A percentile compares a stretch with the other conserved stretches of the same genome.
Conservation (phyloP, 805 yeast genomes). For the Grigorovia humatica region DNA sequence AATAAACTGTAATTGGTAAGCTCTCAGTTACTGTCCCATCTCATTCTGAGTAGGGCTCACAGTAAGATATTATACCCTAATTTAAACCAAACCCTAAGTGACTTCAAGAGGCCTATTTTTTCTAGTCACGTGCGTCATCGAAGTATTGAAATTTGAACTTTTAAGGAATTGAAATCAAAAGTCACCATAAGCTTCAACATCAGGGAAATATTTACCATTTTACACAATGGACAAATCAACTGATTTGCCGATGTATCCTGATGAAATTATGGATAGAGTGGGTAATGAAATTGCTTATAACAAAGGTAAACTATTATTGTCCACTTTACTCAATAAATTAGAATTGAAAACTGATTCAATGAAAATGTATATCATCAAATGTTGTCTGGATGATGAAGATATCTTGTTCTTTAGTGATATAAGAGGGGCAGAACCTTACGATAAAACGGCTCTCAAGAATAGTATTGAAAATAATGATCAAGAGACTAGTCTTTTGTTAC, state of each 20-base stretch:
- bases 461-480: constrained; percentile 1
- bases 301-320: constrained; percentile 17
- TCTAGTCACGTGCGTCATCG: too few species aligned
- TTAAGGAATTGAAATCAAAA: not conserved
- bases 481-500: not conserved
- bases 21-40: too few species aligned
- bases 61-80: too few species aligned
- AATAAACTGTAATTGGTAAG: too few species aligned
- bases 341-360: constrained; percentile 7
- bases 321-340: constrained; percentile 3
- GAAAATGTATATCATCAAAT: constrained; percentile 13
- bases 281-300: constrained; percentile 24
- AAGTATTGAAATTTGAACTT: too few species aligned
- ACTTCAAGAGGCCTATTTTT: too few species aligned
- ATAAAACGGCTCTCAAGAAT: not conserved
- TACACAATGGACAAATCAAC: not conserved
- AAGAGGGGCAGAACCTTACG: not conserved
- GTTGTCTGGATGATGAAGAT: constrained; percentile 9
- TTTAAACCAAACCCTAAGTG: too few species aligned
- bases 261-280: constrained; percentile 21
- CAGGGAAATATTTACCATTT: too few species aligned
- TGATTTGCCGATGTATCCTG: constrained; percentile 16
- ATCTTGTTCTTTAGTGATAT: not conserved
- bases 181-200: too few species aligned
- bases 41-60: too few species aligned